Base-by-base conservation (phyloP, 2,329 filamentous ascomycete species). In the Nigrospora sphaerica region DNA sequence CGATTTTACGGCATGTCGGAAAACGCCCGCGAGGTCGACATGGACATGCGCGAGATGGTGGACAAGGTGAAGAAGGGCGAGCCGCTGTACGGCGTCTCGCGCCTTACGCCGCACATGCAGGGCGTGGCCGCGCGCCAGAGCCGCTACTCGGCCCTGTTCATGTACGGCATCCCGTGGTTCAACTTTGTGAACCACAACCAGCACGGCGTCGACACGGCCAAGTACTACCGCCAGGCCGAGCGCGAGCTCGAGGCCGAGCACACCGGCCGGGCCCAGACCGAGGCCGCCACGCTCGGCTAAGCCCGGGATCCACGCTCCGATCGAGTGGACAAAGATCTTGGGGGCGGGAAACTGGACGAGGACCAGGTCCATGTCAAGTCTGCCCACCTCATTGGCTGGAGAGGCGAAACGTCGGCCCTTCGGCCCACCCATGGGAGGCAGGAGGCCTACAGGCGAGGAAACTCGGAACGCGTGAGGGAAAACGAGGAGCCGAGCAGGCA, bases 41-140 rank as follows among this genome's bases (percentile, higher is more conserved):
- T 95, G 85, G 93, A 98, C 65, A 97, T 97, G 91, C 80, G 81
- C 54, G 93, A 98, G 71, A 98, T 98, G 93, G 91, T 96, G 34
- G 80, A 83, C 66, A 95, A 92, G 71, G 91, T 97, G 65, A 98
- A 97, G 80, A 81, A 78, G 49, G 92, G 92, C 54, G 80, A 95
- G 73, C 78, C 93, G 33, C 74, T 97, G 42, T 98, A 98, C 69
- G 93, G 93, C 61, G 80, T 78, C 59, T 88, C 83, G 60, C 72
- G 72, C 45, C 71, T 96, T 59, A 86, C 85, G 48, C 84, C 91
- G 53, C 88, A 96, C 70, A 86, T 96, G 75, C 93, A 98, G 71
- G 93, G 92, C 49, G 86, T 96, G 35, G 91, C 93, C 44, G 83
- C 88, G 49, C 78, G 93, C 58, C 95, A 98, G 74, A 95, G 90